Evolutionary conservation across 352 stramenopile species (phyloP).

Genomic region (Phytophthora foliorum): DNA sequence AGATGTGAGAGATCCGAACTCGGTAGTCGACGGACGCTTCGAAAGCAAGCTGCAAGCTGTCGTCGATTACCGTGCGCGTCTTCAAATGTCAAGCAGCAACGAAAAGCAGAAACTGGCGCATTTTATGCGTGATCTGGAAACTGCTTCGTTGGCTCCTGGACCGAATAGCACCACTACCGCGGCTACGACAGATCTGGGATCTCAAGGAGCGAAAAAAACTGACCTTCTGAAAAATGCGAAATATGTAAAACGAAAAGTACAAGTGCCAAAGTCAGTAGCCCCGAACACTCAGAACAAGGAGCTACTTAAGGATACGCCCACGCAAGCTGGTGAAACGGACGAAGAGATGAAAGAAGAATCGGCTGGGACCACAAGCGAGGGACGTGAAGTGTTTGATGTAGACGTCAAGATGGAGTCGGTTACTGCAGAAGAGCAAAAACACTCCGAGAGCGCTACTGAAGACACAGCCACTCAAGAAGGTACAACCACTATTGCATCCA

Average conservation of each 20-base stretch:
- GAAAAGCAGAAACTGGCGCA: constrained; percentile 74
- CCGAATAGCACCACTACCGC: background rate
- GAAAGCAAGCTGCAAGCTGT: constrained; percentile 72
- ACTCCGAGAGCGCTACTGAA: background rate
- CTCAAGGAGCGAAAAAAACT: constrained; percentile 10
- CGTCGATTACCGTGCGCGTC: constrained; percentile 74
- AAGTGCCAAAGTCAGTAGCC: constrained; percentile 24
- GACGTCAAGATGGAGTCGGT: constrained; percentile 31
- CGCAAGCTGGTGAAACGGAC: constrained; percentile 12
- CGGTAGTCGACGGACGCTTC: constrained; percentile 48
- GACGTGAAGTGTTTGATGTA: background rate
- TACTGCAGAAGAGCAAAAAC: constrained; percentile 12
- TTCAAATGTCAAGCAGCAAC: constrained; percentile 76
- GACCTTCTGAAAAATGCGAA: constrained; percentile 39
- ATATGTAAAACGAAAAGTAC: constrained; percentile 66
- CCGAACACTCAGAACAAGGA: constrained; percentile 1
- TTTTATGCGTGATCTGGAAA: constrained; percentile 52
- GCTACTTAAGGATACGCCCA: constrained; percentile 1
- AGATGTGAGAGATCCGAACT: constrained; percentile 28
- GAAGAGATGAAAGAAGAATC: constrained; percentile 36
- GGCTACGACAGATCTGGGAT: constrained; percentile 5
- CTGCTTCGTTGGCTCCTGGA: background rate
- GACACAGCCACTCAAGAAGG: background rate
- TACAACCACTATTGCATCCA: background rate
- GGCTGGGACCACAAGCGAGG: background rate